Base-by-base conservation (phyloP, 371 early-diverging fungal species). In the Haplosporangium sp. region DNA sequence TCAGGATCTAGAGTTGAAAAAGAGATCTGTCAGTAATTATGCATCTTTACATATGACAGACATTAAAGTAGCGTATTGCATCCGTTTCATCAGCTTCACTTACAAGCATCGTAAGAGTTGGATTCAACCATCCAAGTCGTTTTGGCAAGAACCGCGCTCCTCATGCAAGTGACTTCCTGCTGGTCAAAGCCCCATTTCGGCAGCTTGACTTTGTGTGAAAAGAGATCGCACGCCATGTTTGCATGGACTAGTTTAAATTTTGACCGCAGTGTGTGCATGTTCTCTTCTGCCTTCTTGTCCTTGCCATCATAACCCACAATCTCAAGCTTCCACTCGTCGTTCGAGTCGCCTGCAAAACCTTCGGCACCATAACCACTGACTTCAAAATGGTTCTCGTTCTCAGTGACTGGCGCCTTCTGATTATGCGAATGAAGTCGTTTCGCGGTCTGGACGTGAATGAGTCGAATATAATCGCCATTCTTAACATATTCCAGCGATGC, bases 121-220 rank as follows among this genome's bases (percentile, higher is more conserved):
- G 85, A 75, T 56, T 89, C 90, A 63, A 92, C 74, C 61, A 84
- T 82, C 93, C 94, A 94, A 18, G 89, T 64, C 1, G 90, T 85
- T 67, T 89, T 91, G n/a, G 88, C 84, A 12, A 83, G 77, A 58
- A 82, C 82, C 1, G 91, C 92, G 41, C 86, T 86, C 41, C 86
- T 82, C 63, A 93, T 91, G 71, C 95, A 95, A 3, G 92, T 94
- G 20, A 99, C 94, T 81, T 99, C 99, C 63, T 93, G 94, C 82
- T 99, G 99, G 29, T 89, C 88, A 84, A 92, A 97, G 5, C 93
- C 99, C 99, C 99, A 99, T 36, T 93, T 91, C n/a, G 99, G 99
- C 18, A 97, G 83, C 83, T 93, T 92, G 36, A 89, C 87, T 13
- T 73, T 69, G 66, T 91, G 93, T 1, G 96, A 94, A 77, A 90